Percentiles rank a stretch among this genome's conserved stretches.
phyloP scores from a whole-genome alignment of 805 yeast species.

The Suhomyces faveliae region DNA sequence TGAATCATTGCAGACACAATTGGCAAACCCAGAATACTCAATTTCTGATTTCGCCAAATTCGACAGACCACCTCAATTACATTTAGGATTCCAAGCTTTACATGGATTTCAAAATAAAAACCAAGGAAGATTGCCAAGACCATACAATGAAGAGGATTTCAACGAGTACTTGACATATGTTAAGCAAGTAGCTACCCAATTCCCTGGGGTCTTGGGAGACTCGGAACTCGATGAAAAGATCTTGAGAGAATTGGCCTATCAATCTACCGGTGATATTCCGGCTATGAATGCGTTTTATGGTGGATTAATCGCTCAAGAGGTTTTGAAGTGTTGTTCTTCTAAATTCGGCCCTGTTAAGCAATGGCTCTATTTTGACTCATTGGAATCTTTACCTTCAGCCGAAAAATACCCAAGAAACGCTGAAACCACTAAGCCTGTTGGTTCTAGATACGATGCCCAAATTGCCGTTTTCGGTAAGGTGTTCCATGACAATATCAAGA shows the following conservation, averaged over 20 bases:
- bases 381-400: slow-evolving; percentile 79
- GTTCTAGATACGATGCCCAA: slow-evolving; percentile 89
- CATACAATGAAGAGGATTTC: slow-evolving; percentile 75
- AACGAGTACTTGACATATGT: slow-evolving; percentile 59
- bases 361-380: slow-evolving; percentile 88
- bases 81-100: slow-evolving; percentile 88
- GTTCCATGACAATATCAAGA: slow-evolving; percentile 70
- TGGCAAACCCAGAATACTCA: slow-evolving; percentile 73
- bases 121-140: slow-evolving; percentile 68
- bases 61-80: slow-evolving; percentile 87
- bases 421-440: slow-evolving; percentile 70
- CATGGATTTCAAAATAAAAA: slow-evolving; percentile 67
- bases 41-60: slow-evolving; percentile 91
- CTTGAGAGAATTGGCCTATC: slow-evolving; percentile 71
- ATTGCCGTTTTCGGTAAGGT: slow-evolving; percentile 89
- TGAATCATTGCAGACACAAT: slow-evolving; percentile 61
- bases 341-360: slow-evolving; percentile 93
- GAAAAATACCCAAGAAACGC: slow-evolving; percentile 60
- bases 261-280: slow-evolving; percentile 89
- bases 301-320: slow-evolving; percentile 95
- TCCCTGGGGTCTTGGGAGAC: slow-evolving; percentile 58
- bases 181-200: slow-evolving; percentile 54
- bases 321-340: slow-evolving; percentile 90
- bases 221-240: slow-evolving; percentile 58
- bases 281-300: slow-evolving; percentile 88